Base-by-base conservation (phyloP, 2,329 filamentous ascomycete genomes). In the Hypoxylon sp. region DNA sequence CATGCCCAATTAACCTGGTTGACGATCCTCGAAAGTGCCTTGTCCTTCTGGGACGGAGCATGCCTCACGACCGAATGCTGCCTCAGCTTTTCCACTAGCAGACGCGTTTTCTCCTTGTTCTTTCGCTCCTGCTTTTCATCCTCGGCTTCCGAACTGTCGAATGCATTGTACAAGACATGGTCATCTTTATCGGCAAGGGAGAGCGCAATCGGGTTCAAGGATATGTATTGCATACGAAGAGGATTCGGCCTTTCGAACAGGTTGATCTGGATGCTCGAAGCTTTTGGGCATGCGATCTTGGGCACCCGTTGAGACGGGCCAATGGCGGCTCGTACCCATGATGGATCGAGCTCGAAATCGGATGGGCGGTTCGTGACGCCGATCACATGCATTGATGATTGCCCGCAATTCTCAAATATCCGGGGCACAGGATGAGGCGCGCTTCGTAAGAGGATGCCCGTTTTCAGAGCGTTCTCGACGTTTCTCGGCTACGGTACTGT, bases 1-100 rank as follows among this genome's bases (percentile, higher is more conserved):
- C 90, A 93, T 0, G 94, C 93, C 84, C 96, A 99, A 75, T 99
- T 99, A 76, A 98, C 91, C 79, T 98, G 95, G 72, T 94, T 93
- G 70, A 97, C 87, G 62, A 98, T 94, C 60, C 88, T 88, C 3
- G 90, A 86, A 28, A 99, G 82, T 1, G 92, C 91, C 66, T 88
- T 86, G 77, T 99, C 96, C 73, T 97, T 95, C 64, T 89, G 87
- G 1, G 95, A 96, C 2, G 90, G 87, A 2, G 87, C 81, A 74
- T 92, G 92, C 70, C 89, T 89, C 56, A 92, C 83, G 3, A 99
- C 93, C 1, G 91, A 95, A 77, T 99, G 96, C 68, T 93, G 85
- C 74, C 91, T 93, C 50, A 98, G 81, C 78, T 98, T 98, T 70
- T 97, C 89, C 3, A 96, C 89, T 40, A 99, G 81, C 56, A 86